Conservation (phyloP, 2,329 filamentous ascomycete species). For the Talaromyces atroroseus region DNA sequence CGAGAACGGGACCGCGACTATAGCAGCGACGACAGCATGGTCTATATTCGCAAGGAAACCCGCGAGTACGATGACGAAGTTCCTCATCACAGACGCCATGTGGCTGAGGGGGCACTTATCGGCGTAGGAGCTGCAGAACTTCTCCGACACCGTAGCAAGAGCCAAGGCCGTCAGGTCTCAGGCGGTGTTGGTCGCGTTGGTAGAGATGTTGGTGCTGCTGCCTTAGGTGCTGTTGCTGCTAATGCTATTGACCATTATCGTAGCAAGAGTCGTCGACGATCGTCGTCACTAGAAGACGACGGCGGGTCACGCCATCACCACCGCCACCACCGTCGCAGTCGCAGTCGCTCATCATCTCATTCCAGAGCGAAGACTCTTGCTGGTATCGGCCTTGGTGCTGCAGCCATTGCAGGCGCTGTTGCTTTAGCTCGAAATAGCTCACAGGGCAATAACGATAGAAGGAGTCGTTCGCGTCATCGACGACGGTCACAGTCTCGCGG, state of each 20-base stretch:
- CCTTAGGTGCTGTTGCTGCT: constrained; percentile 56
- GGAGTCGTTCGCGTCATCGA: constrained; percentile 43
- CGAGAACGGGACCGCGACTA: constrained; percentile 39
- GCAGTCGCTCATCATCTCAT: constrained; percentile 44
- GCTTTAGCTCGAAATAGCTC: constrained; percentile 52
- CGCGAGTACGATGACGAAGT: constrained; percentile 42
- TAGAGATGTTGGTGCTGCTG: constrained; percentile 54
- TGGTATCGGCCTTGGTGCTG: constrained; percentile 48
- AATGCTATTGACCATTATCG: constrained; percentile 50
- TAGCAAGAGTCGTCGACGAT: constrained; percentile 41
- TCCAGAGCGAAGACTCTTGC: constrained; percentile 50
- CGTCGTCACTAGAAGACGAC: constrained; percentile 37
- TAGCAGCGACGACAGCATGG: constrained; percentile 57
- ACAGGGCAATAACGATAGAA: constrained; percentile 46
- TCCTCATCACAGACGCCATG: constrained; percentile 49
- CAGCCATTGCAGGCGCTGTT: constrained; percentile 56
- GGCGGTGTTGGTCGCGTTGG: constrained; percentile 45
- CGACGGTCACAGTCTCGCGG: constrained; percentile 28
- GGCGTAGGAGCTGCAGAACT: constrained; percentile 58
- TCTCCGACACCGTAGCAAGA: constrained; percentile 53
- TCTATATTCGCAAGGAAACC: constrained; percentile 52
- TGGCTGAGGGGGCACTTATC: constrained; percentile 56
- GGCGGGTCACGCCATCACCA: constrained; percentile 29
- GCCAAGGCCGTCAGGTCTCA: constrained; percentile 51
- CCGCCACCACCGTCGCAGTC: constrained; percentile 27